phyloP scores from a whole-genome alignment of 345 rosid species.

The Carallia pectinifolia region DNA sequence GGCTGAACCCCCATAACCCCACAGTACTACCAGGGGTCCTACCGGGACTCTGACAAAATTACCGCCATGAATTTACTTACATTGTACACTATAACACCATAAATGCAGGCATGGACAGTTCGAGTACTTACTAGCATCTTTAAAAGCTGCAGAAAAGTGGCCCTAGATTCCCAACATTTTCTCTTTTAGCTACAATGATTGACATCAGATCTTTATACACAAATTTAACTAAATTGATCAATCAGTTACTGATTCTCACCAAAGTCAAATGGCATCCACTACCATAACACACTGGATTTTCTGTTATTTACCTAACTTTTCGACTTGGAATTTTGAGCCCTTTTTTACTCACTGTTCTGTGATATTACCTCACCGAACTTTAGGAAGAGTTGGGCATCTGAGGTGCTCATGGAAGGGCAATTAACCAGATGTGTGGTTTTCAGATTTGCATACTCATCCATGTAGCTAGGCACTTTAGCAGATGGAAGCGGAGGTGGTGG shows the following conservation, averaged over 20 bases:
- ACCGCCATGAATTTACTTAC: constrained; percentile 19
- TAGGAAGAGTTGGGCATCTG: constrained; percentile 89
- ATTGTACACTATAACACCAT: background rate
- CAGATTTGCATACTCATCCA: constrained; percentile 86
- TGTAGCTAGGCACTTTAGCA: constrained; percentile 51
- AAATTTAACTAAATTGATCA: background rate
- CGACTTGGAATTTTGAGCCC: background rate
- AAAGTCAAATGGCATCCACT: background rate
- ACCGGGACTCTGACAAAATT: constrained; percentile 12
- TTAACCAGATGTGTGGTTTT: constrained; percentile 77
- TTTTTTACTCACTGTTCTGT: constrained; percentile 52
- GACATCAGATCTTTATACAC: constrained; percentile 14
- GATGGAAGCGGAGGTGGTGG: constrained; percentile 31
- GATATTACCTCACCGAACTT: constrained; percentile 95
- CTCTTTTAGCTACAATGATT: constrained; percentile 16
- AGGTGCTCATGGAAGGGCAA: constrained; percentile 89
- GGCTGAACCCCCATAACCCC: constrained; percentile 12
- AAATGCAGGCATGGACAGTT: constrained; percentile 25
- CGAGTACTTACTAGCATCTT: background rate
- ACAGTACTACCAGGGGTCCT: constrained; percentile 17
- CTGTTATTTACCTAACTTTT: background rate
- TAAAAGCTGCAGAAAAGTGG: constrained; percentile 10
- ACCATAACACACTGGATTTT: background rate
- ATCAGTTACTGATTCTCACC: background rate
- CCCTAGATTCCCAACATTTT: constrained; percentile 6